Percentiles rank a stretch among this genome's conserved stretches.
phyloP scores from a whole-genome alignment of 139 green algal species.

The Astrephomene gubernaculifera region DNA sequence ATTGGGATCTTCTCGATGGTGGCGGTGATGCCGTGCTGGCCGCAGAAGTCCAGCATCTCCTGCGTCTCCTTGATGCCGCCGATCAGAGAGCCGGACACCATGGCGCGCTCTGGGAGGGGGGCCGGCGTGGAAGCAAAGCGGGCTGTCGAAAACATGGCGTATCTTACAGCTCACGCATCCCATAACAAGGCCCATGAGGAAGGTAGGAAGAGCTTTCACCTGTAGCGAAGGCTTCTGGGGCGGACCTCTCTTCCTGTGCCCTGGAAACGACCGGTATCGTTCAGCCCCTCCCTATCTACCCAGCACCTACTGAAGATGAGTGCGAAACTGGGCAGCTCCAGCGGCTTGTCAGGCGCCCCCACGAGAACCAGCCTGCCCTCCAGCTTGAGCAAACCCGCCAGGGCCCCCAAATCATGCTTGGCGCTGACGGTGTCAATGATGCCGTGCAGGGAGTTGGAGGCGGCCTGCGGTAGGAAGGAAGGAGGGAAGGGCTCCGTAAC shows the following conservation, averaged over 20 bases:
- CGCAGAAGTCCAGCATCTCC: conserved; percentile 86
- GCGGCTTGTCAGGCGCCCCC: conserved; percentile 34
- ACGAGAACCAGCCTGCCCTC: conserved; percentile 65
- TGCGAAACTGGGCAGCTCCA: conserved; percentile 27
- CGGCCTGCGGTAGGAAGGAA: conserved; percentile 8
- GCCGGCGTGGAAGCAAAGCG: not conserved
- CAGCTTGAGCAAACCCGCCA: conserved; percentile 62
- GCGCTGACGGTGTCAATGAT: conserved; percentile 90
- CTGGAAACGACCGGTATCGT: too few relatives aligned
- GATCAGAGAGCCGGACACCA: conserved; percentile 67
- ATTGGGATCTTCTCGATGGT: conserved; percentile 54
- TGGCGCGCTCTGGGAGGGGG: conserved; percentile 16
- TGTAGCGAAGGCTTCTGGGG: too few relatives aligned
- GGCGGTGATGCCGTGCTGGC: conserved; percentile 67
- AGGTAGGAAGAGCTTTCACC: too few relatives aligned
- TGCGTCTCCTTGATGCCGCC: conserved; percentile 82
- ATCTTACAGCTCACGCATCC: too few relatives aligned
- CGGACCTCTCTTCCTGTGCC: too few relatives aligned
- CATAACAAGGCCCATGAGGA: too few relatives aligned
- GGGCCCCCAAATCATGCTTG: conserved; percentile 69
- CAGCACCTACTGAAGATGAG: conserved; percentile 48
- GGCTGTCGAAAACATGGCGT: too few relatives aligned
- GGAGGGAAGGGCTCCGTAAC: not conserved
- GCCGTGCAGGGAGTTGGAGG: conserved; percentile 71
- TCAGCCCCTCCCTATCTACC: too few relatives aligned